Base-by-base conservation (phyloP, 2,329 filamentous ascomycete species). In the Botryotinia narcissicola region DNA sequence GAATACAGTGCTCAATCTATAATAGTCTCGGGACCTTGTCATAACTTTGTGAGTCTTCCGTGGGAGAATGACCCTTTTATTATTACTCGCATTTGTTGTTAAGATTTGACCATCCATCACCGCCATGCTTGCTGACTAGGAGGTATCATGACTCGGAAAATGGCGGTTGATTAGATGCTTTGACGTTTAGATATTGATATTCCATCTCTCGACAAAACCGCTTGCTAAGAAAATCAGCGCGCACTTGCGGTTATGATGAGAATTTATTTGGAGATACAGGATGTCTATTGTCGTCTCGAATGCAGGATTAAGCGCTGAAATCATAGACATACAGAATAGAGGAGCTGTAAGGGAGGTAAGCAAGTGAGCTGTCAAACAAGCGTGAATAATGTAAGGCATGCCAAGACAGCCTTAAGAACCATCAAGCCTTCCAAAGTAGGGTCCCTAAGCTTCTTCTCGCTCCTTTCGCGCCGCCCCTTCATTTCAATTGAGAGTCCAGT, bases 401-500 rank as follows among this genome's bases (percentile, higher is more conserved):
- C 64, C 46, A 67, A 40, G 46, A 40, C 46, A 67, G 35, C 35
- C 9, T 61, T 12, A 35, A 44, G 42, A 64, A 35, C 12, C 32
- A 51, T 51, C 14, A 57, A 32, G 46, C 42, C 42, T 20, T 32
- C 42, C 14, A 29, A 51, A 51, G 22, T 5, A 29, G 14, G 32
- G 22, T 20, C 32, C 32, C 29, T 51, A 48, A 44, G 42, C 18
- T 48, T 66, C 35, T 48, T 25, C 35, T 68, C 66, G 66, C 66
- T 68, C 57, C 48, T 68, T 68, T 68, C 25, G 35, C 35, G 37
- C 48, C 48, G 48, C 66, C 66, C 66, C 66, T 68, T 42, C 66
- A 68, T 68, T 48, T 42, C n/a, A 4, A 40, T 12, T 22, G 44
- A 10, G 32, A 32, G n/a, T 25, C 32, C 32, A 35, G 32, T 7